Evolutionary conservation across 441 rosid genomes (phyloP).

Genomic region (Arabidopsis lyrata): DNA sequence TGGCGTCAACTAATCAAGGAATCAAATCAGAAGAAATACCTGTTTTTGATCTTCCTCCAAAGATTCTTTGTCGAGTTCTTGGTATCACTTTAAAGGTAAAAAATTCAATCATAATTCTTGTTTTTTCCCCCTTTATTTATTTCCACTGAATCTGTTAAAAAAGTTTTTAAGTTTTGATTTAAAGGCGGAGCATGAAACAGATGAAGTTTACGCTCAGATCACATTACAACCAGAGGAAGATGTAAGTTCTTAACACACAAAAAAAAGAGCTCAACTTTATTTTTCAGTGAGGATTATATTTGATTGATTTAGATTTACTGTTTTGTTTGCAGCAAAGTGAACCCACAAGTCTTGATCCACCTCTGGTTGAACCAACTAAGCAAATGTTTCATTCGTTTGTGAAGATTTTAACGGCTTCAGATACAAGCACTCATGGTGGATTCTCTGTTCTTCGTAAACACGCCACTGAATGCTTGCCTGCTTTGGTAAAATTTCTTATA

Average conservation of each 20-base stretch:
- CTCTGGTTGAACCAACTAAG: conserved; percentile 58
- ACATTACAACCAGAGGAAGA: conserved; percentile 72
- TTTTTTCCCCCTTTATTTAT: neutral
- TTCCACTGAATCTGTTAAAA: neutral
- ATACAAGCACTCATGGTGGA: conserved; percentile 98
- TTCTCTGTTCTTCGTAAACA: conserved; percentile 97
- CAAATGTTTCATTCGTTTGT: conserved; percentile 72
- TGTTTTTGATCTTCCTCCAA: conserved; percentile 68
- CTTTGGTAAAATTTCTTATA: conserved; percentile 54
- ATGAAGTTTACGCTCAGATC: conserved; percentile 96
- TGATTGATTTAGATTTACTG: neutral
- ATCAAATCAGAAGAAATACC: conserved; percentile 51
- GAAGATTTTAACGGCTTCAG: conserved; percentile 92
- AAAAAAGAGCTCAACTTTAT: neutral
- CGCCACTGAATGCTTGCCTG: conserved; percentile 91
- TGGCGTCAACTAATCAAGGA: conserved; percentile 93
- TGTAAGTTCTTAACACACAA: conserved; percentile 40
- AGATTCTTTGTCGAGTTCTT: conserved; percentile 87
- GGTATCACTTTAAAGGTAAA: conserved; percentile 66
- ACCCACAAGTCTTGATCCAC: conserved; percentile 68
- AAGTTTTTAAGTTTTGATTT: conserved; percentile 4
- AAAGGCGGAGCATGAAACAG: conserved; percentile 91
- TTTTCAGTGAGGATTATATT: neutral
- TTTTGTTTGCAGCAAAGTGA: conserved; percentile 59
- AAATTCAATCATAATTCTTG: neutral